Evolutionary conservation across 2,329 filamentous ascomycete genomes (phyloP), one percentile per base, ranked within the genome.

Genomic region (Sporothrix brasiliensis): DNA sequence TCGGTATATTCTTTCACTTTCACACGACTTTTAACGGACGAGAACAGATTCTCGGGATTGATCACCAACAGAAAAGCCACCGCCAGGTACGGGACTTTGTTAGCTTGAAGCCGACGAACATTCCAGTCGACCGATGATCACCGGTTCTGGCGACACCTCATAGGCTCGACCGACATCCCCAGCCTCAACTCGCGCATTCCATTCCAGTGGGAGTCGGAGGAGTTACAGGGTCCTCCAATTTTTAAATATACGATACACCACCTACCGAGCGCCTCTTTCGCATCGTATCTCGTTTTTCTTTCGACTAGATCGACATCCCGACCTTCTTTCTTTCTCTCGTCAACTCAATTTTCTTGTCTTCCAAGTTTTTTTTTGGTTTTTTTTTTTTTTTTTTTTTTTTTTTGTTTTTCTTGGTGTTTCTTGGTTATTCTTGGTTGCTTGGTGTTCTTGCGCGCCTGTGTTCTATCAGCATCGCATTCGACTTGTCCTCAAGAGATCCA

Each of bases 201-300:
- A 72, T 72, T 72, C 68, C 70, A 70, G 68, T 34, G 27, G 16
- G 21, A 30, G 63, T 49, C 68, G 39, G 58, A 66, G 44, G 34
- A 65, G 6, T 39, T 41, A n/a, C 54, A 54, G 30, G 39, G 34
- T 13, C 52, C 9, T 49, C 66, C 16, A 4, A 44, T 63, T 68
- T 27, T 39, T 47, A 50, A 24, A 61, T 50, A 61, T 52, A 61
- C 24, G 50, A 49, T 58, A 68, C 27, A 4, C 24, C 24, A 39
- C 39, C 39, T 68, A 16, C 16, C 39, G 11, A 21, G 27, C 41
- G 19, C 34, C 39, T 39, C 66, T 27, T 27, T 52, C 41, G 19
- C 41, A 30, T 69, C 53, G 41, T 34, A 49, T 24, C 19, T 61
- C 44, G 9, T 50, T 52, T 49, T 47, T 11, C 34, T 34, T 49